Conservation (phyloP, 2,329 filamentous ascomycete species). For the Elsinoe australis region DNA sequence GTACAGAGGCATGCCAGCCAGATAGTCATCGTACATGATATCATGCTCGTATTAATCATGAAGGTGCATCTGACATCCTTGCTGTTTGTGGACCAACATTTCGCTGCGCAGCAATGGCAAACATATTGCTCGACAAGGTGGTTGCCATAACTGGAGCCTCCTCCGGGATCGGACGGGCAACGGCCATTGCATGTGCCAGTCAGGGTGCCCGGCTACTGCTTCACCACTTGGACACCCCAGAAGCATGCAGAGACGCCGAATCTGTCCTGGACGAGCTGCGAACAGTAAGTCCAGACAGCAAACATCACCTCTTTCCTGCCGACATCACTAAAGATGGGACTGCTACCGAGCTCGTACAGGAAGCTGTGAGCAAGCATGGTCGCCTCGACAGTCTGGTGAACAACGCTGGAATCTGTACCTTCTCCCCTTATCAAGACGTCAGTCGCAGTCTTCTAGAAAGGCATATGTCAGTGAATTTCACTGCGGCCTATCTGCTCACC, state of each 20-base stretch:
- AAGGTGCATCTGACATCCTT: too few species aligned
- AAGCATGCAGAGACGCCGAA: background rate
- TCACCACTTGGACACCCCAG: background rate
- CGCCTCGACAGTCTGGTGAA: conserved; percentile 1
- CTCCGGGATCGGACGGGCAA: conserved; percentile 7
- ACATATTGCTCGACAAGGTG: background rate
- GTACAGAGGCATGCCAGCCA: too few species aligned
- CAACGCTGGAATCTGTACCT: conserved; percentile 15
- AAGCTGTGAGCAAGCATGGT: background rate
- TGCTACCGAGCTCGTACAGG: background rate
- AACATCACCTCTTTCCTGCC: background rate
- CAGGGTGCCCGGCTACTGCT: conserved; percentile 10
- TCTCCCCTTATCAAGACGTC: background rate
- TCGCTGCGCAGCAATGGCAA: conserved; percentile 1
- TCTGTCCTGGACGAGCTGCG: background rate
- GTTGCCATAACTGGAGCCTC: conserved; percentile 5
- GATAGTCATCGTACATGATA: too few species aligned
- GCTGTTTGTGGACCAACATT: too few species aligned
- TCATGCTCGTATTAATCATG: too few species aligned
- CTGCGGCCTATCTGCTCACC: background rate
- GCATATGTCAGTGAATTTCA: conserved; percentile 5
- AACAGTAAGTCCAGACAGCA: background rate
- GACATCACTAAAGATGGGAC: background rate
- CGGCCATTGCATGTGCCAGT: conserved; percentile 1
- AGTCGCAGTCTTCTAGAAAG: background rate